A percentile compares a stretch with the other conserved stretches of the same genome.
phyloP scores from a whole-genome alignment of 2,329 filamentous ascomycete species.

The Calonectria hongkongensis region DNA sequence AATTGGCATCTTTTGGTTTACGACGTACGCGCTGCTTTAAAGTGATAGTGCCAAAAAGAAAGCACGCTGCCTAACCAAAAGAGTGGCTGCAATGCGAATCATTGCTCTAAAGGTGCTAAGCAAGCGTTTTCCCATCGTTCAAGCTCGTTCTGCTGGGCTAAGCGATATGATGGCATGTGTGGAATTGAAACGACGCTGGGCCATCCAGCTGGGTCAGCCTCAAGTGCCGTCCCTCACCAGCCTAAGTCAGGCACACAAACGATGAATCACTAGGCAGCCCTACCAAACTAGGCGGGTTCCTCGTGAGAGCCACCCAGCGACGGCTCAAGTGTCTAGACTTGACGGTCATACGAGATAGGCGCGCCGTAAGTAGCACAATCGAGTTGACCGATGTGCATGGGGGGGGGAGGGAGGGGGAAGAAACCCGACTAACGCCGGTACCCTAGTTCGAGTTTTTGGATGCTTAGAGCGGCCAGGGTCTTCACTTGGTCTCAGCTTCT shows the following conservation, averaged over 20 bases:
- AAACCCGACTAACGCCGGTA: conserved; percentile 14
- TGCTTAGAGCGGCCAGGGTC: conserved; percentile 26
- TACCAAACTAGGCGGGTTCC: background rate
- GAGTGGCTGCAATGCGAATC: conserved; percentile 1
- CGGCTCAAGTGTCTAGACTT: conserved; percentile 31
- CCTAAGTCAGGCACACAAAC: conserved; percentile 33
- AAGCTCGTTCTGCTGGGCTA: background rate
- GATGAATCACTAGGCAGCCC: conserved; percentile 29
- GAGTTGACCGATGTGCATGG: conserved; percentile 6
- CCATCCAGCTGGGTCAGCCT: conserved; percentile 7
- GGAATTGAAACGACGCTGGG: conserved; percentile 12
- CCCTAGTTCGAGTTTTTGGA: conserved; percentile 22
- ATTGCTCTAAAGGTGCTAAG: conserved; percentile 3
- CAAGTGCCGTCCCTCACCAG: conserved; percentile 8
- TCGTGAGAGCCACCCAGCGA: conserved; percentile 29
- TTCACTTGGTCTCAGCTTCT: conserved; percentile 23
- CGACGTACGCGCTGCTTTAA: no score
- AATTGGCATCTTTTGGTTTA: conserved; percentile 2
- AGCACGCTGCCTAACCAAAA: conserved; percentile 5
- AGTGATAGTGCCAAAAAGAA: background rate
- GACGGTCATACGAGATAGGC: conserved; percentile 30
- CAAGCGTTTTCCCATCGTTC: background rate
- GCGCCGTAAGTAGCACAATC: conserved; percentile 4
- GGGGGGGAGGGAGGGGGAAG: background rate
- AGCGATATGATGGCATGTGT: conserved; percentile 18